Percentiles rank a stretch among this genome's conserved stretches.
These are phyloP conservation scores for Pseudopyrenochaeta lycopersici DNA, from an alignment of 2,329 filamentous ascomycete genomes.

Conservation along the genomic window DNA sequence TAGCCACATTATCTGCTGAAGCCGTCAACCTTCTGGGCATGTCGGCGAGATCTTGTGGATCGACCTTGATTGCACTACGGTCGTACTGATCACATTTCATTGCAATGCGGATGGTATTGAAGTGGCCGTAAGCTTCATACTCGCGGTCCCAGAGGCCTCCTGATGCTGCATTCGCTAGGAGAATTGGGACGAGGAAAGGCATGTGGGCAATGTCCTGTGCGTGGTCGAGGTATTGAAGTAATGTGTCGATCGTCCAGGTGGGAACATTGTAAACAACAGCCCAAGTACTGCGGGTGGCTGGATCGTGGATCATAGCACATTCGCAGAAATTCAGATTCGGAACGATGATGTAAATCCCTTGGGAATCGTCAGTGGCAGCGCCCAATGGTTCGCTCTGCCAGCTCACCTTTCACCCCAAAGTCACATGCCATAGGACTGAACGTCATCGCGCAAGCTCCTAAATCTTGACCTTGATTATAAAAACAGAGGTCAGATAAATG, in stretches of 20 bases:
- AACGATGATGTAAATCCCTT: background rate
- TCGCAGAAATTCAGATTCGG: background rate
- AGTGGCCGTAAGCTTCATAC: constrained; percentile 1
- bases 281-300: background rate
- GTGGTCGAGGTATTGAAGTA: constrained; percentile 2
- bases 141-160: constrained; percentile 1
- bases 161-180: background rate
- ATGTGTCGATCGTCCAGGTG: background rate
- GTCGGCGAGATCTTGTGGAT: background rate
- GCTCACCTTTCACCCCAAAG: background rate
- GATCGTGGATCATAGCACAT: constrained; percentile 1
- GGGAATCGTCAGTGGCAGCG: background rate
- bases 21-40: background rate
- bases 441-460: constrained; percentile 1
- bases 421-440: background rate
- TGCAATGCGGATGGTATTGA: background rate
- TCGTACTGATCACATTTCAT: constrained; percentile 2
- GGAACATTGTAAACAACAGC: background rate
- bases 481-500: background rate
- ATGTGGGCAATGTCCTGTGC: constrained; percentile 1
- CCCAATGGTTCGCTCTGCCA: background rate
- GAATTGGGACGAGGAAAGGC: background rate
- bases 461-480: constrained; percentile 2
- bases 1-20: background rate
- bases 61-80: background rate